phyloP scores from a whole-genome alignment of 176 grass and related monocot genomes.

The Triticum turgidum region DNA sequence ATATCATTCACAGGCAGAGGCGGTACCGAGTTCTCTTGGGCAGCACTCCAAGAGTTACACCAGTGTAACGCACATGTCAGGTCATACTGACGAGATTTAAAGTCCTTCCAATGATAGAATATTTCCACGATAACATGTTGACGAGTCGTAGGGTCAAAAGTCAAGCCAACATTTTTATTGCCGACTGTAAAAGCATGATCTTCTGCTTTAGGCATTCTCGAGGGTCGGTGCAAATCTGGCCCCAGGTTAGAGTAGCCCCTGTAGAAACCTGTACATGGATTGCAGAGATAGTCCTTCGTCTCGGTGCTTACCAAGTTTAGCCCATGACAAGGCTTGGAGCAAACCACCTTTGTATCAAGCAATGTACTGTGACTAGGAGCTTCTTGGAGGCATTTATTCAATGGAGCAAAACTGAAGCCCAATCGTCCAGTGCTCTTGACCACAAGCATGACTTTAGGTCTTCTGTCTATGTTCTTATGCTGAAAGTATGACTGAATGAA shows the following conservation, averaged over 20 bases:
- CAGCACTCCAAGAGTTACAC: not conserved
- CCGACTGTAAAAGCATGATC: not conserved
- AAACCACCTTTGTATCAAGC: constrained; percentile 13
- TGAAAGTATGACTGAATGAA: not conserved
- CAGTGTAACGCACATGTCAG: not conserved
- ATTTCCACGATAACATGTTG: constrained; percentile 8
- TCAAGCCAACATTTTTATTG: constrained; percentile 24
- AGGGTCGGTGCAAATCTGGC: not conserved
- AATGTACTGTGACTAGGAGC: not conserved
- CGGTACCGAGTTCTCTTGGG: not conserved
- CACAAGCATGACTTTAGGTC: not conserved
- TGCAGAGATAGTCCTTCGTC: not conserved
- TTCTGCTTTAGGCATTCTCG: not conserved
- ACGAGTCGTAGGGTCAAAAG: not conserved
- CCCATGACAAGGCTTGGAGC: constrained; percentile 29
- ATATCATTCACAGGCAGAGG: constrained; percentile 20
- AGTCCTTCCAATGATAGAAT: not conserved
- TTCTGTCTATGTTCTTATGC: not conserved
- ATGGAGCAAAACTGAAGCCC: not conserved
- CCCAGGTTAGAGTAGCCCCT: not conserved
- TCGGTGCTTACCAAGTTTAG: not conserved
- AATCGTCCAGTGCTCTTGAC: not conserved
- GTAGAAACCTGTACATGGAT: constrained; percentile 14
- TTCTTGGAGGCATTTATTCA: not conserved
- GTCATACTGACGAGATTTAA: not conserved